Evolutionary conservation across 2,329 filamentous ascomycete genomes (phyloP), one percentile per base, ranked within the genome.

Genomic region (Hyphodiscus sp.): DNA sequence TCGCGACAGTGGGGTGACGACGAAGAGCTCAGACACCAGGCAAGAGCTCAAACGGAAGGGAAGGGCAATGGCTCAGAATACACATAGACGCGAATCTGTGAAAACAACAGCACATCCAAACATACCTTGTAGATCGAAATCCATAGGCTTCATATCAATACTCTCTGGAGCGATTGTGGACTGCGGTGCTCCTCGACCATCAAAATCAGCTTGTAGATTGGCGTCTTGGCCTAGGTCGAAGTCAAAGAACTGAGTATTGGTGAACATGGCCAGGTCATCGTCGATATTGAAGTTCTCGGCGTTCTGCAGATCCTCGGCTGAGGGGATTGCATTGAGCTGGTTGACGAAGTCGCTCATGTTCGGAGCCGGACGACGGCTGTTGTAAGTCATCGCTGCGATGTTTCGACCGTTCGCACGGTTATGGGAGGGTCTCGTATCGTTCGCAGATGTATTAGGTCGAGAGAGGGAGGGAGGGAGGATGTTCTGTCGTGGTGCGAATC

Each of bases 281-380:
- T 89, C 85, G 58, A 87, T 74, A 63, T 79, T 79, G 70, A 85
- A 79, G 49, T 76, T 71, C 54, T 77, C 72, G 54, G 77, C 73
- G 26, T 79, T 79, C 38, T 63, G 58, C 57, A 85, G 77, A 51
- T 86, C 80, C 63, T 83, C 82, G 57, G 86, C 76, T 57, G 83
- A 76, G 1, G 79, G 79, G 52, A 86, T 75, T 45, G 79, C 81
- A 75, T 96, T 96, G 65, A 96, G 78, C 63, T 91, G 87, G 65
- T 89, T 86, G 61, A 96, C 79, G 74, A 94, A 95, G 67, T 91
- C 86, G 67, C 90, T 91, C 73, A 96, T 88, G 71, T 95, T 95
- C 67, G 89, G 86, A 64, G 82, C 87, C 23, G 23, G 23, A 68
- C 87, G 84, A 58, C 89, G 86, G 67, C 85, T 86, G 71, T 80